Base-by-base conservation (phyloP, 1,284 basidiomycete genomes). In the Boletus semigastroideus region DNA sequence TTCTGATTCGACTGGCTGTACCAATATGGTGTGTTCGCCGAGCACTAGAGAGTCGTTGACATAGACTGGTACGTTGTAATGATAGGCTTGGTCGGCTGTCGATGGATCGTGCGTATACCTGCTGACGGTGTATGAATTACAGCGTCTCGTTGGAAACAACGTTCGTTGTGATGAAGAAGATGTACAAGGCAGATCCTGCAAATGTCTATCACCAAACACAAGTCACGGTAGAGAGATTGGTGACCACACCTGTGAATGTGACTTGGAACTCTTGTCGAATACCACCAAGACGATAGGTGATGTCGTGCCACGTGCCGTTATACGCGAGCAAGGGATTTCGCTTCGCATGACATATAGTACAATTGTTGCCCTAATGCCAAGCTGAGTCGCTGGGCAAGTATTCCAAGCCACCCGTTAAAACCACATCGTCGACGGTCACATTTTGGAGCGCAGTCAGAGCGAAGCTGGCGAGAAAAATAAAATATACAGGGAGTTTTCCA, bases 101-200 rank as follows among this genome's bases (percentile, higher is more conserved):
- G 31, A 11, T 4, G 50, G 53, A 1, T 0, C 4, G 25, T 60
- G 51, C 3, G 7, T 19, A 14, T 41, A 52, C 1, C 17, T 37
- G 33, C 46, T 19, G 27, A 14, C 36, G 1, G 13, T 1, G 57
- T 64, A 9, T 33, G 31, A 14, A 33, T 3, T n/a, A 17, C 5
- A 37, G 4, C 3, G 36, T 1, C 6, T 20, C 0, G 5, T 2
- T 0, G 2, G 19, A 0, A 2, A 51, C 14, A 5, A 3, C 34
- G 42, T 60, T 62, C 13, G 60, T 51, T 0, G 51, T 6, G 31
- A 60, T 55, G 38, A 64, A 61, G 42, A 62, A 61, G 28, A 64
- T 52, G 13, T 64, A 61, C 11, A 64, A 1, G 1, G 39, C 59
- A n/a, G 33, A 61, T 27, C 63, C 61, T 62, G 42, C 2, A 12